These are phyloP conservation scores for Lactarius evosmus DNA, from an alignment of 768 basidiomycete species.

Conservation along the genomic window DNA sequence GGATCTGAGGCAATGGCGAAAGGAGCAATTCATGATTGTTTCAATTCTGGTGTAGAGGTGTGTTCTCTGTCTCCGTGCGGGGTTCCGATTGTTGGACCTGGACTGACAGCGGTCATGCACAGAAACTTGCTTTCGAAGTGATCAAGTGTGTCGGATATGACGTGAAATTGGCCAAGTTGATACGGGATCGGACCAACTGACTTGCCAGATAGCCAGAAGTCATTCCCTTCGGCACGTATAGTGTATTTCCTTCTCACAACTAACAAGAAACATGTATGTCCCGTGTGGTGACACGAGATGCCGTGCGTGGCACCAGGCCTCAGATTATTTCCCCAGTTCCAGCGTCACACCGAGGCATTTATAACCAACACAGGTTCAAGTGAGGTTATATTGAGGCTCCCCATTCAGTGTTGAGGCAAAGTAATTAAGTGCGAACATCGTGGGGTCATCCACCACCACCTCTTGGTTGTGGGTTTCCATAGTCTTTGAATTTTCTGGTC, in stretches of 20 bases:
- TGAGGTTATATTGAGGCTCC: constrained; percentile 39
- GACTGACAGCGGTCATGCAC: background rate
- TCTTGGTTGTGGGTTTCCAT: no score
- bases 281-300: no score
- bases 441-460: no score
- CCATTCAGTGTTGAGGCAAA: constrained; percentile 30
- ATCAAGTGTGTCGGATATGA: constrained; percentile 9
- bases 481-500: no score
- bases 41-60: constrained; percentile 6
- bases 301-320: constrained; percentile 51
- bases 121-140: background rate
- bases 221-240: background rate
- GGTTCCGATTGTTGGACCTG: background rate
- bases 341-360: constrained; percentile 53
- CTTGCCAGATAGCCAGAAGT: constrained; percentile 33
- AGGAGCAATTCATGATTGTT: background rate
- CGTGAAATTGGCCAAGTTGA: background rate
- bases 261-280: constrained; percentile 47
- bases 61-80: background rate
- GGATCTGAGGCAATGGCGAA: no score
- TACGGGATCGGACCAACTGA: background rate
- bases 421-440: constrained; percentile 43
- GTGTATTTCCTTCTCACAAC: constrained; percentile 42
- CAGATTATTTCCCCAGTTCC: constrained; percentile 45
- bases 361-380: no score